Percentiles rank a stretch among this genome's conserved stretches.
phyloP scores from a whole-genome alignment of 768 basidiomycete genomes.

The Suillus bovinus region DNA sequence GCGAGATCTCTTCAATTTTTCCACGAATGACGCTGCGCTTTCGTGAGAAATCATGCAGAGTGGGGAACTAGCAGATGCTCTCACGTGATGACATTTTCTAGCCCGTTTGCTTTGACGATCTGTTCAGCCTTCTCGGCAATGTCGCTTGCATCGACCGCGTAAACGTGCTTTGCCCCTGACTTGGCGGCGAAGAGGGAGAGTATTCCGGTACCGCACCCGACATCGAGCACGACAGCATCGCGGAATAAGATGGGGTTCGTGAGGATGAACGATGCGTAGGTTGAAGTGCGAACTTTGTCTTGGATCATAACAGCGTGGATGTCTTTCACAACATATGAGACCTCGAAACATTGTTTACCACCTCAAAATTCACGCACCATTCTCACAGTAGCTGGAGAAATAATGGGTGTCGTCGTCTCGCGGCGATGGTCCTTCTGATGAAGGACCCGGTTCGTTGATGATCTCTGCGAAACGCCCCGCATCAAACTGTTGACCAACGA shows the following conservation, averaged over 20 bases:
- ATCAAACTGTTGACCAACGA: slow-evolving; percentile 58
- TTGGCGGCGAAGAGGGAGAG: slow-evolving; percentile 87
- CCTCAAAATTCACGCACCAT: slow-evolving; percentile 51
- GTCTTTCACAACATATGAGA: slow-evolving; percentile 45
- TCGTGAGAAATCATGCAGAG: not conserved
- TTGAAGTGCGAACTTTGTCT: slow-evolving; percentile 90
- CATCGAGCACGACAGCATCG: slow-evolving; percentile 87
- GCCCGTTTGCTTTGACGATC: slow-evolving; percentile 76
- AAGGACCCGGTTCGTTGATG: slow-evolving; percentile 35
- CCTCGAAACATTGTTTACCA: not conserved
- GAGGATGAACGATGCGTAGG: slow-evolving; percentile 90
- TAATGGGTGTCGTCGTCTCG: slow-evolving; percentile 94
- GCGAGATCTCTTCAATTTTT: slow-evolving; percentile 83
- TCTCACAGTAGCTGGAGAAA: slow-evolving; percentile 86
- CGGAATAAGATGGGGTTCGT: slow-evolving; percentile 79
- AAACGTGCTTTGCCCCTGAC: slow-evolving; percentile 87
- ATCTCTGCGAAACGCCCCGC: slow-evolving; percentile 44
- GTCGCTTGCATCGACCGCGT: slow-evolving; percentile 88
- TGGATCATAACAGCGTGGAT: slow-evolving; percentile 97
- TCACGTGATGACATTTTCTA: slow-evolving; percentile 69
- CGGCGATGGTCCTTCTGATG: slow-evolving; percentile 24
- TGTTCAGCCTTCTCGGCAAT: slow-evolving; percentile 75
- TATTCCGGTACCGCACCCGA: slow-evolving; percentile 95
- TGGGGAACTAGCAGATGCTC: slow-evolving; percentile 14
- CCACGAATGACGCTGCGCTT: slow-evolving; percentile 71